Evolutionary conservation across 148 eudicot species (phyloP), one percentile per base, ranked within the genome.

Genomic region (Nepenthes mirabilis): DNA sequence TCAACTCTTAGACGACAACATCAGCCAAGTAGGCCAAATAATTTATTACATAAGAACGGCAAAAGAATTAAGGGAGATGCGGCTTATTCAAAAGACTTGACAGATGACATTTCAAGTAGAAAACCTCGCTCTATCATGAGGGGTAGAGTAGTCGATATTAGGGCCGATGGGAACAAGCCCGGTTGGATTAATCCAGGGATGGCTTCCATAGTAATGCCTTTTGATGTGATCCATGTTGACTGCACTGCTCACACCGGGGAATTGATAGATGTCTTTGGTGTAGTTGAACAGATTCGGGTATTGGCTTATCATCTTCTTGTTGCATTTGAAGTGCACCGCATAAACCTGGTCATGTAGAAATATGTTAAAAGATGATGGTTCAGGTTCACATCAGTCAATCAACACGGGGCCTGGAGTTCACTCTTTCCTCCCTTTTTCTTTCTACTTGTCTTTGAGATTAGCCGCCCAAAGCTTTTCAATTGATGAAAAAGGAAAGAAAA

Each of bases 311-410:
- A 74, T 62, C 55, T 77, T 85, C 79, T 85, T 88, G 82, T 83
- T 85, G 72, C 96, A 88, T 73, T 88, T 88, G 85, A 88, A 88
- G 76, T 88, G 80, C 68, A 88, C 96, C 1, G 80, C 83, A 71
- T 88, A 85, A 8, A 86, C 94, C 93, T 86, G 79, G 23, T 23
- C 36, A 49, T 32, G 36, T 34, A 55, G 13, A n/a, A 3, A 50
- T 52, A 6, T 7, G n/a, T 14, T 14, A 12, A 52, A 52, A 12
- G 14, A 52, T 5, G 32, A 11, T 23, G 23, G 23, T 23, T 23
- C 23, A 23, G 23, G 23, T 23, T 23, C 23, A 23, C 23, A 23
- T 23, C 23, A 23, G 23, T 23, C 23, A 23, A 23, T 23, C 23
- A 23, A 23, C 23, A 23, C 23, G 23, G 23, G 23, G 23, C 23